These are phyloP conservation scores for Quercus parvula DNA, from an alignment of 306 rosid genomes.

Conservation along the genomic window DNA sequence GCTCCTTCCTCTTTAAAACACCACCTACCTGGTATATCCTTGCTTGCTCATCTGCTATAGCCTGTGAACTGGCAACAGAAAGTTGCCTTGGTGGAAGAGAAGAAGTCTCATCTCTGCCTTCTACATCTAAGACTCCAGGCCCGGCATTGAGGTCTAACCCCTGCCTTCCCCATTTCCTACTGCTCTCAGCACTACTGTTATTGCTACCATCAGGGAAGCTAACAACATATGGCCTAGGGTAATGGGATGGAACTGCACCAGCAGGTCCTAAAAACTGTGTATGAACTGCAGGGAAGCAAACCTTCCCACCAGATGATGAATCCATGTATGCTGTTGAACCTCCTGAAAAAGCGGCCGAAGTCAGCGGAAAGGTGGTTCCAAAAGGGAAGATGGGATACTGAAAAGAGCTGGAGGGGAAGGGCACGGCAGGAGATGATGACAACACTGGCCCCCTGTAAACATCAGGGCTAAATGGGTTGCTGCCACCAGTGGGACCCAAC, in stretches of 20 bases:
- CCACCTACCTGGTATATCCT: constrained; percentile 53
- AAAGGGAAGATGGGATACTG: constrained; percentile 64
- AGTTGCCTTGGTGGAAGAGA: constrained; percentile 47
- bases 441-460: constrained; percentile 53
- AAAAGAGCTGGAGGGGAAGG: constrained; percentile 49
- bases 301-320: constrained; percentile 57
- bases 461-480: constrained; percentile 50
- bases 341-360: constrained; percentile 47
- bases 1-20: constrained; percentile 66
- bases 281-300: constrained; percentile 53
- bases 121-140: constrained; percentile 59
- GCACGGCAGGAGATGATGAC: constrained; percentile 60
- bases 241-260: constrained; percentile 50
- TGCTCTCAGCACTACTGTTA: constrained; percentile 42
- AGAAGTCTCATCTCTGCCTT: constrained; percentile 53
- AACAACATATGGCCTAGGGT: constrained; percentile 54
- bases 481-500: constrained; percentile 46
- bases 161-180: constrained; percentile 63
- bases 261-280: constrained; percentile 60
- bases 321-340: constrained; percentile 48
- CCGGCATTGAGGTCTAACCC: constrained; percentile 77
- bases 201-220: constrained; percentile 51
- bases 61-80: constrained; percentile 58
- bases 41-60: constrained; percentile 49
- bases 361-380: constrained; percentile 53